A percentile compares a stretch with the other conserved stretches of the same genome.
Conservation (phyloP, 495 filamentous ascomycete genomes). For the Umbilicaria muhlenbergii region DNA sequence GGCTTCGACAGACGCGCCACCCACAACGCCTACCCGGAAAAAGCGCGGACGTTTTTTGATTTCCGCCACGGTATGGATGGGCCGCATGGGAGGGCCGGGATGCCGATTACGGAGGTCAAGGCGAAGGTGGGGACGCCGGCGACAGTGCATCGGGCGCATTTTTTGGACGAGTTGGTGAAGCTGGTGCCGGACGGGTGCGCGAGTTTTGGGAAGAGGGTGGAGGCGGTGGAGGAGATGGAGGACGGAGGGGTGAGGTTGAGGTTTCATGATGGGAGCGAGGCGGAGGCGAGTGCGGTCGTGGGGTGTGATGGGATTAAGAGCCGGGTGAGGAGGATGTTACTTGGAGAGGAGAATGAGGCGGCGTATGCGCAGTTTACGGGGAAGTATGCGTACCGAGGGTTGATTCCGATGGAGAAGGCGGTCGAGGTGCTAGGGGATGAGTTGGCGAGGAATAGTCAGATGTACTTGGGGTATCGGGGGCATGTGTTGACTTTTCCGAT, state of each 20-base stretch:
- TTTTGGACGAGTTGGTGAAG: conserved; percentile 31
- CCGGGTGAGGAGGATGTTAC: conserved; percentile 17
- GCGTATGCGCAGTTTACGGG: conserved; percentile 28
- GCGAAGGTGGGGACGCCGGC: conserved; percentile 11
- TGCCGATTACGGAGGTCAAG: conserved; percentile 17
- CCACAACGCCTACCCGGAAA: conserved; percentile 22
- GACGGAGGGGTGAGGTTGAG: conserved; percentile 13
- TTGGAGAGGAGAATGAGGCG: conserved; percentile 23
- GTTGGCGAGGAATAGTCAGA: conserved; percentile 25
- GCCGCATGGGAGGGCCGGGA: conserved; percentile 8
- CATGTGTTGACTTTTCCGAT: conserved; percentile 35
- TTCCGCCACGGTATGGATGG: conserved; percentile 8
- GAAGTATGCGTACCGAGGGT: conserved; percentile 33
- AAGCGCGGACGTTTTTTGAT: conserved; percentile 7
- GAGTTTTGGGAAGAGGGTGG: conserved; percentile 29
- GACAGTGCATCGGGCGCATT: conserved; percentile 33
- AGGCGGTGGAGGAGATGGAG: conserved; percentile 13
- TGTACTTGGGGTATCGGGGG: conserved; percentile 28
- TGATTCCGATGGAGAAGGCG: conserved; percentile 36
- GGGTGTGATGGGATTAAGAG: conserved; percentile 25
- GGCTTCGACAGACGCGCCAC: conserved; percentile 25
- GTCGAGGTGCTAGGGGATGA: conserved; percentile 31
- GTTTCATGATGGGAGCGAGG: conserved; percentile 23
- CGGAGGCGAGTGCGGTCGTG: conserved; percentile 23
- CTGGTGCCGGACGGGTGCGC: conserved; percentile 27